Conservation (phyloP, 306 rosid species). For the Ormosia semicastrata region DNA sequence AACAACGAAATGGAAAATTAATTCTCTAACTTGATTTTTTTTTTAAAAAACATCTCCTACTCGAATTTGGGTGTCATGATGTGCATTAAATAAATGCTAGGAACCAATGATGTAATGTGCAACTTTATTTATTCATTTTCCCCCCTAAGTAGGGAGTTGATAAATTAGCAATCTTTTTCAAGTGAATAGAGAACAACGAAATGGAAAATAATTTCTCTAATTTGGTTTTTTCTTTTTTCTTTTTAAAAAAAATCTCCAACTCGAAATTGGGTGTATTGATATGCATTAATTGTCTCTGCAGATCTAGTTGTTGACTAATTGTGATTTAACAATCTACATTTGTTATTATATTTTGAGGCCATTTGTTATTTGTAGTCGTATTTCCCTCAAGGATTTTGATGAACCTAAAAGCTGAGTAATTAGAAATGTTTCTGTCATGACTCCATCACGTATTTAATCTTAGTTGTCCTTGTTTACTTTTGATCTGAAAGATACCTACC, state of each 20-base stretch:
- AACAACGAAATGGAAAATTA: too few relatives aligned
- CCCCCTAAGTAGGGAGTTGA: not conserved
- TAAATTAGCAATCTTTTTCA: constrained; percentile 19
- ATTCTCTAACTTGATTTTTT: too few relatives aligned
- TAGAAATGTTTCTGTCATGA: constrained; percentile 10
- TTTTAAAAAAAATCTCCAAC: not conserved
- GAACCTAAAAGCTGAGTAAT: not conserved
- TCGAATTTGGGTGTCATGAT: too few relatives aligned
- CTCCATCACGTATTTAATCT: constrained; percentile 18
- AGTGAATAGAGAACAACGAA: not conserved
- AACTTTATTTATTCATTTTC: not conserved
- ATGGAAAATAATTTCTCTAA: not conserved
- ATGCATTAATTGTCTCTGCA: not conserved
- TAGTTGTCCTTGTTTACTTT: constrained; percentile 14
- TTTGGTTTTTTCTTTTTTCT: not conserved
- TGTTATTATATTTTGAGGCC: not conserved
- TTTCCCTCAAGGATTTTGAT: not conserved
- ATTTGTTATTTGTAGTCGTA: not conserved
- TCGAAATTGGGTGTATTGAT: not conserved
- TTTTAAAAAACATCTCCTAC: too few relatives aligned
- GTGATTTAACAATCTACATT: constrained; percentile 7
- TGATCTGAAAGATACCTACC: not conserved
- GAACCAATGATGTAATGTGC: not conserved
- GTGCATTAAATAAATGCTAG: not conserved
- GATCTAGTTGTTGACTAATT: not conserved